Conservation (phyloP, 805 yeast species). For the Metschnikowia colocasiae region DNA sequence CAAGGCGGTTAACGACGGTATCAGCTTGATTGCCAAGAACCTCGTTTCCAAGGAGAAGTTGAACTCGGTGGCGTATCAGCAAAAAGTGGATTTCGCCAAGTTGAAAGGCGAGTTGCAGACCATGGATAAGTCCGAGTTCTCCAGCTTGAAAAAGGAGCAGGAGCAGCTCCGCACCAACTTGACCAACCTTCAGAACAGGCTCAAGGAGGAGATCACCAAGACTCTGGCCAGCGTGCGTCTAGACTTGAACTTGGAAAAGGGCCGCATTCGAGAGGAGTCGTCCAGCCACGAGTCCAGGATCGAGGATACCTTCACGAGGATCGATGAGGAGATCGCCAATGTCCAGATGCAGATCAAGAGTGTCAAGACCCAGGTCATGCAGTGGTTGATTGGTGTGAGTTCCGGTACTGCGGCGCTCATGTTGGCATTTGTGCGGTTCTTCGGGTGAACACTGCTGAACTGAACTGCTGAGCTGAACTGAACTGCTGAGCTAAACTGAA, state of each 20-base stretch:
- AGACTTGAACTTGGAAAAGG: conserved; percentile 90
- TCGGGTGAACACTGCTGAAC: no score
- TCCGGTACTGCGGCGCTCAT: conserved; percentile 97
- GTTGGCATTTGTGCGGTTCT: conserved; percentile 82
- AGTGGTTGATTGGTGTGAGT: conserved; percentile 97
- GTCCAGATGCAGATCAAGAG: conserved; percentile 94
- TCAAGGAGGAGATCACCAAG: conserved; percentile 88
- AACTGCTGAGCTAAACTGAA: no score
- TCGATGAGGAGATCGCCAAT: conserved; percentile 92
- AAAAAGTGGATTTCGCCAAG: conserved; percentile 94
- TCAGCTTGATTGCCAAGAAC: conserved; percentile 66
- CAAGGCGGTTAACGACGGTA: conserved; percentile 75
- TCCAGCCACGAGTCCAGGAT: conserved; percentile 90
- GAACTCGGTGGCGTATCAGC: conserved; percentile 85
- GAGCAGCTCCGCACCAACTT: conserved; percentile 80
- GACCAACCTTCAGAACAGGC: conserved; percentile 77
- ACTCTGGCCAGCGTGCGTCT: conserved; percentile 85
- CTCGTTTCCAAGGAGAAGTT: conserved; percentile 83
- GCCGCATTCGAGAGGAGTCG: conserved; percentile 90
- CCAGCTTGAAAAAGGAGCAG: conserved; percentile 77
- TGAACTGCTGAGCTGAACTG: no score
- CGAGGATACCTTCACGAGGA: conserved; percentile 90
- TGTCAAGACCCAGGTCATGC: conserved; percentile 94
- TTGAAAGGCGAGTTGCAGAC: conserved; percentile 87
- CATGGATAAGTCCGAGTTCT: conserved; percentile 81